These are phyloP conservation scores for Trichoderma koningii DNA, from an alignment of 2,329 filamentous ascomycete genomes.

Conservation along the genomic window DNA sequence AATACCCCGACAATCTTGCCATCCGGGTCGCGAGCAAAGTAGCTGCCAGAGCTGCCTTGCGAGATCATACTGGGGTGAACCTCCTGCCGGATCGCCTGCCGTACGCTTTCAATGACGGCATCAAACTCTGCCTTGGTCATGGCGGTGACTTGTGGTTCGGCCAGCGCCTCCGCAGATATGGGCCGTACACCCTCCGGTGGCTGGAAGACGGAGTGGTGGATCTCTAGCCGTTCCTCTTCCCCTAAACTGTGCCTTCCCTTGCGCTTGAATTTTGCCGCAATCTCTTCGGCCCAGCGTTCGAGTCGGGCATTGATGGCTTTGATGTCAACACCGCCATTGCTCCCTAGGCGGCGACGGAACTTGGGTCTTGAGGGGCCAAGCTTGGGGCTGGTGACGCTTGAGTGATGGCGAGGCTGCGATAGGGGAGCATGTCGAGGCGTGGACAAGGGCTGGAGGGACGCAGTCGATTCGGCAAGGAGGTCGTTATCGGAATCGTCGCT, in stretches of 20 bases:
- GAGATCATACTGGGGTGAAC: slow-evolving; percentile 95
- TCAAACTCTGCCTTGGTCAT: slow-evolving; percentile 85
- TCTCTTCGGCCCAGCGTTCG: slow-evolving; percentile 97
- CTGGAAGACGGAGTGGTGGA: slow-evolving; percentile 96
- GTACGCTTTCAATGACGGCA: slow-evolving; percentile 84
- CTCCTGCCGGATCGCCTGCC: slow-evolving; percentile 83
- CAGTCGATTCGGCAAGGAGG: slow-evolving; percentile 55
- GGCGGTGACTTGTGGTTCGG: slow-evolving; percentile 62
- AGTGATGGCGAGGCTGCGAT: slow-evolving; percentile 61
- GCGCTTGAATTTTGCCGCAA: slow-evolving; percentile 95
- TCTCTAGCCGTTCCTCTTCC: slow-evolving; percentile 87
- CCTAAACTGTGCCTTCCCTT: slow-evolving; percentile 69
- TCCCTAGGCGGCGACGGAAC: slow-evolving; percentile 53
- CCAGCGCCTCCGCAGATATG: slow-evolving; percentile 72
- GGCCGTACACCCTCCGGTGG: slow-evolving; percentile 85
- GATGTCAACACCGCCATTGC: slow-evolving; percentile 91
- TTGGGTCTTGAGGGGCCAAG: slow-evolving; percentile 42
- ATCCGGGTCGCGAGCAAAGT: slow-evolving; percentile 89
- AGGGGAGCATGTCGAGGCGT: slow-evolving; percentile 67
- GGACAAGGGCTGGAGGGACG: slow-evolving; percentile 59
- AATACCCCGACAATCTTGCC: slow-evolving; percentile 97
- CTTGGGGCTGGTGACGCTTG: slow-evolving; percentile 61
- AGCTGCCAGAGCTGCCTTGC: slow-evolving; percentile 95
- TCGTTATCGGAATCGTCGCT: slow-evolving; percentile 72
- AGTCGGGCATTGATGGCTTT: slow-evolving; percentile 96